A percentile compares a stretch with the other conserved stretches of the same genome.
phyloP scores from a whole-genome alignment of 352 stramenopile genomes.

The Pythium chondricola region DNA sequence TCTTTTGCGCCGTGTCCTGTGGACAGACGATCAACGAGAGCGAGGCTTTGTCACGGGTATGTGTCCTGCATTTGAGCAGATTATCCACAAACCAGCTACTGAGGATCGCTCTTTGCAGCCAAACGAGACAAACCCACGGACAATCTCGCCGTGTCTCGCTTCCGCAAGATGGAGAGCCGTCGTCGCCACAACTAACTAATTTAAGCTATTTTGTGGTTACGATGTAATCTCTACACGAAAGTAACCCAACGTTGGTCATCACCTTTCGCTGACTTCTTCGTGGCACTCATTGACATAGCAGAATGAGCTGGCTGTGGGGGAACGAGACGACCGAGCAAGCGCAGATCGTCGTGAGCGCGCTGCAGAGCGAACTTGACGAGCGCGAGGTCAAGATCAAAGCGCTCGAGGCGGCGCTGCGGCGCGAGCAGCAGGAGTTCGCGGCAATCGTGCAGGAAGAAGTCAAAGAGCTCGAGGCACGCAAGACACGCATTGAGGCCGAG shows the following conservation, averaged over 20 bases:
- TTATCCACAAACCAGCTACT: constrained; percentile 5
- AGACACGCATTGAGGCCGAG: constrained; percentile 32
- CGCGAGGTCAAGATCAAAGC: constrained; percentile 76
- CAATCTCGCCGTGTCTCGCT: constrained; percentile 51
- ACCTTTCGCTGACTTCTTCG: constrained; percentile 6
- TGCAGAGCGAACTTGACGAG: constrained; percentile 78
- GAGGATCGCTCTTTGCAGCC: constrained; percentile 26
- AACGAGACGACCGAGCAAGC: constrained; percentile 84
- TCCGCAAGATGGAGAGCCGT: constrained; percentile 69
- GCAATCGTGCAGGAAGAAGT: constrained; percentile 56
- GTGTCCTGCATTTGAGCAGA: neutral
- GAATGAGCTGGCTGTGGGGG: constrained; percentile 79
- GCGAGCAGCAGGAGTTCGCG: constrained; percentile 70
- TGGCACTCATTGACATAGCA: constrained; percentile 6
- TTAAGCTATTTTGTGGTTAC: constrained; percentile 4
- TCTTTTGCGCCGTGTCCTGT: too few species aligned
- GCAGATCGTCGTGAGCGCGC: constrained; percentile 75
- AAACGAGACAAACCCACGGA: constrained; percentile 62
- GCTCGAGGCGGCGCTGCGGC: constrained; percentile 61
- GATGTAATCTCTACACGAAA: too few species aligned
- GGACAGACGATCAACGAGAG: constrained; percentile 63
- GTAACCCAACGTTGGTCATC: too few species aligned
- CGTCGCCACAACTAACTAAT: constrained; percentile 27
- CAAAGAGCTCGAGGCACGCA: constrained; percentile 53
- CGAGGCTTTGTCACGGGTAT: constrained; percentile 51